Base-by-base conservation (phyloP, 257 asterid species). In the Penstemon davidsonii region DNA sequence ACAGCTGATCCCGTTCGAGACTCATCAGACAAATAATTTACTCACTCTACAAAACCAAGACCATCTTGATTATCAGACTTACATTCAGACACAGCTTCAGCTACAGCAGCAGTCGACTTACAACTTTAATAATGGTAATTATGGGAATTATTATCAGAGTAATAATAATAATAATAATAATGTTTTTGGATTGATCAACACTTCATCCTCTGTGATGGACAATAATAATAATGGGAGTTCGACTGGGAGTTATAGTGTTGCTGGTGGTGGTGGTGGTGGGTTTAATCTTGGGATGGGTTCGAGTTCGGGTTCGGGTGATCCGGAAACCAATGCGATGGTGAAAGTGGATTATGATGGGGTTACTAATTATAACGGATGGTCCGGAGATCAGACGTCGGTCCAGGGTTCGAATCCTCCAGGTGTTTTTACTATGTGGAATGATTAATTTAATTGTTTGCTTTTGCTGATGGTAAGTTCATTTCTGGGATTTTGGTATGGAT, bases 351-450 rank as follows among this genome's bases (percentile, higher is more conserved):
- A 90, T 55, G 96, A 88, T 72, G 76, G 75, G 5, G 67, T 49
- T 0, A 79, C 80, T 1, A 68, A 80, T 44, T 84, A 80, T 52
- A 46, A 80, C 1, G 92, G 94, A 45, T 90, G 96, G 96, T 67
- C 88, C 0, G 89, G 85, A 6, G 96, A 87, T 25, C 33, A 25
- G 36, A 77, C 86, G 15, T 78, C 73, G 43, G 76, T 80, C 11
- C 88, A 87, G 18, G 90, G 83, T 15, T 78, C 96, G 4, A 82
- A 83, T 76, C 83, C 92, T 76, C 83, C 92, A 1, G 70, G 79
- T 36, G 78, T 73, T 10, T 85, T 87, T 60, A 74, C 79, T 12
- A 89, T 85, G 92, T 89, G 96, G 96, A 87, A 89, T 88, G 69
- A 49, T 49, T 49, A 49, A 6, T 3, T 9, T 2, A 9, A 9